Conservation (phyloP, 768 basidiomycete genomes). For the Termitomyces sp. region DNA sequence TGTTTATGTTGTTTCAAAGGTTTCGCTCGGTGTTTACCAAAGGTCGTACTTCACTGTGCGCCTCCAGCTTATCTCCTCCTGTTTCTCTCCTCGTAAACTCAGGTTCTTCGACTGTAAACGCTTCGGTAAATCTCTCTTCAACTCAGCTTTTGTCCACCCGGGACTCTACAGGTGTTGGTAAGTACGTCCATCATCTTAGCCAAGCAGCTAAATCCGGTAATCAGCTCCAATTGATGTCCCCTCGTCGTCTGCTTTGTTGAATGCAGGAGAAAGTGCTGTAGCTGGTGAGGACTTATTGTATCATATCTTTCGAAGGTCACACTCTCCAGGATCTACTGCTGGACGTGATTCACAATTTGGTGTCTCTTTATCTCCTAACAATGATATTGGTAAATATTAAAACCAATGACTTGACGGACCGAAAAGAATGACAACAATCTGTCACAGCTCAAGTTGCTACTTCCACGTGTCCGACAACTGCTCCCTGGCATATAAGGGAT, state of each 20-base stretch:
- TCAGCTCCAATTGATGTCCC: no score
- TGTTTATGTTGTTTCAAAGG: background rate
- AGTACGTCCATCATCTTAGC: background rate
- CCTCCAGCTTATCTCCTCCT: background rate
- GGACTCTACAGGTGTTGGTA: background rate
- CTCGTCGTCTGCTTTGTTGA: background rate
- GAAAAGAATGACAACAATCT: no score
- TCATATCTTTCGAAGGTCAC: no score
- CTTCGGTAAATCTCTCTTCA: background rate
- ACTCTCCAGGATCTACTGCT: background rate
- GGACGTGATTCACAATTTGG: no score
- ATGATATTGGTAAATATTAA: background rate
- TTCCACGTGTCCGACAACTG: background rate
- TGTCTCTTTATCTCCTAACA: background rate
- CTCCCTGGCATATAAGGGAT: background rate
- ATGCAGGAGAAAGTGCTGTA: background rate
- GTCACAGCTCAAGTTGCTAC: background rate
- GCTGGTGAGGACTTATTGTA: background rate
- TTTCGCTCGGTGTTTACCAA: background rate
- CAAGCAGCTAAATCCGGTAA: background rate
- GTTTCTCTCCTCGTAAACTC: background rate
- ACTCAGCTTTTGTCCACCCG: background rate
- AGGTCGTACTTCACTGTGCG: background rate
- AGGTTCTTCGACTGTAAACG: background rate
- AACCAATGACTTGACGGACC: no score